Evolutionary conservation across 1,284 basidiomycete genomes (phyloP).

Genomic region (Trichosporon sp.): DNA sequence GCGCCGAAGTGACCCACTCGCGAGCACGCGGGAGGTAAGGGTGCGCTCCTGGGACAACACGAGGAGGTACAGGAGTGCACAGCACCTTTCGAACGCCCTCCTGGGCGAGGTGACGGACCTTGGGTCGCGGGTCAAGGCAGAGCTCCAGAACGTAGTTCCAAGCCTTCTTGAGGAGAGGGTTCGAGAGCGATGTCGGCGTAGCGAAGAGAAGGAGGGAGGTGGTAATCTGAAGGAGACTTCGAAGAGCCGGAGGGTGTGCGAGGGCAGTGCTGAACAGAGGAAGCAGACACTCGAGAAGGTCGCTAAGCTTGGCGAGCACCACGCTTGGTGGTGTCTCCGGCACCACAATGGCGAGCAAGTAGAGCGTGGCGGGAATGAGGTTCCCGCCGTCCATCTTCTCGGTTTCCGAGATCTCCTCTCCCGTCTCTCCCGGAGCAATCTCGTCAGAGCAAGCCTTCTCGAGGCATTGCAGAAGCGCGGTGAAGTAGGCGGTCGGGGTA

Average conservation of each 20-base stretch:
- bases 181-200: constrained; percentile 55
- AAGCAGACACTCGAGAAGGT: constrained; percentile 61
- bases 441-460: constrained; percentile 43
- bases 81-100: constrained; percentile 76
- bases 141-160: constrained; percentile 71
- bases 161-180: constrained; percentile 62
- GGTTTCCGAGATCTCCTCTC: constrained; percentile 41
- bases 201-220: constrained; percentile 71
- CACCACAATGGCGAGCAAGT: constrained; percentile 72
- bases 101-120: constrained; percentile 85
- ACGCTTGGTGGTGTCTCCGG: constrained; percentile 60
- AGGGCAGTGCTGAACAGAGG: constrained; percentile 58
- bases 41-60: constrained; percentile 57
- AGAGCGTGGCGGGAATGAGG: constrained; percentile 77
- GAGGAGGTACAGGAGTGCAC: constrained; percentile 66
- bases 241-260: constrained; percentile 44
- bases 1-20: constrained; percentile 69
- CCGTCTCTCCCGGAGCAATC: constrained; percentile 26
- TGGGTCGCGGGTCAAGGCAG: constrained; percentile 81
- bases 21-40: constrained; percentile 70
- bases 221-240: constrained; percentile 52
- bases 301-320: constrained; percentile 41
- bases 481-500: constrained; percentile 80
- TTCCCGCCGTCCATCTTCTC: constrained; percentile 61
- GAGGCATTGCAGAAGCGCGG: constrained; percentile 60